Evolutionary conservation across 78 protist genomes (phyloP), one percentile per base, ranked within the genome.

Genomic region (Anaeramoeba flamelloides): DNA sequence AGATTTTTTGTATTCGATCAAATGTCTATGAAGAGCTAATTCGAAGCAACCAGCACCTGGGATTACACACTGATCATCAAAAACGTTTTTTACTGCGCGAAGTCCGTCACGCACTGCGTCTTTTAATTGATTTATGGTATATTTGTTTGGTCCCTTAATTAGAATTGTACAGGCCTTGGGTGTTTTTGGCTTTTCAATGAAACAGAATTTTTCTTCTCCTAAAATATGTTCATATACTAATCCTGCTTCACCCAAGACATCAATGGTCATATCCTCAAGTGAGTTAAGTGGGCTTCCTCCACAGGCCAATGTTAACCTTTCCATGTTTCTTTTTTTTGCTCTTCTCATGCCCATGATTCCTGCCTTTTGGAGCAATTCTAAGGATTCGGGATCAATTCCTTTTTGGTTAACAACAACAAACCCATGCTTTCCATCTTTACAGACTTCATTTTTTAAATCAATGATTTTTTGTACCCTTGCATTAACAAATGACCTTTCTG

Each of bases 71-170:
- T 78, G 75, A 82, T 92, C 97, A 77, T 91, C 98, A 38, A 94
- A 77, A n/a, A 96, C 89, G 80, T 98, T 94, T 81, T 90, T 88
- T 38, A 94, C 98, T 1, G 99, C 95, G 39, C 99, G 95, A 22
- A 95, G 93, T 39, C 99, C 99, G 69, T 98, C 99, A 39, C 98
- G 88, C 26, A 95, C 84, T 76, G 99, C 99, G 1, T 98, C 99
- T 89, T 94, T 87, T 85, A 93, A 86, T 89, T 94, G 99, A 0
- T 80, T 91, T 85, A 98, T 90, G 37, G 93, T 90, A 90, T 96
- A 96, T 82, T 86, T 84, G 90, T 84, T 91, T 79, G 99, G 96
- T 36, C 98, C 95, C 76, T 69, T 22, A 39, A 64, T 36, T 36
- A 96, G 90, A n/a, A 97, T 85, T 39, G 99, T 95, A 90, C 96